A percentile compares a stretch with the other conserved stretches of the same genome.
Evolutionary conservation across 352 stramenopile genomes (phyloP).

Genomic region (Pythium guiyangense): DNA sequence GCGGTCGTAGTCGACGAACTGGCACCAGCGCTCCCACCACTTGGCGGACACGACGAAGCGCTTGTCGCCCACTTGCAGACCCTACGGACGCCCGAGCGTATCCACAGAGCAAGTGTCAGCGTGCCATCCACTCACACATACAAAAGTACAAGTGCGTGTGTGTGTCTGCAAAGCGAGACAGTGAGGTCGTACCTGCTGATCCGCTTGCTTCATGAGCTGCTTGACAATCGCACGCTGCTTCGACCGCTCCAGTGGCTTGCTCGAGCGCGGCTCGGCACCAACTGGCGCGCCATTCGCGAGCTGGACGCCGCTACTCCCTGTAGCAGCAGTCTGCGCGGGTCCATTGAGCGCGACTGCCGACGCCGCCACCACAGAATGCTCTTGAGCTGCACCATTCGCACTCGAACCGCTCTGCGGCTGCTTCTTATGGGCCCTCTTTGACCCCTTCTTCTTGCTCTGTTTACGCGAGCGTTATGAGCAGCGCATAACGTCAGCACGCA

Average conservation of each 20-base stretch:
- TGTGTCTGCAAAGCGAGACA: too few species aligned
- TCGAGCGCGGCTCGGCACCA: constrained; percentile 13
- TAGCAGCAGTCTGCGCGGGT: neutral
- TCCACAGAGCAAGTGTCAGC: neutral
- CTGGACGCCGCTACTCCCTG: neutral
- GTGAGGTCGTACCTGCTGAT: constrained; percentile 25
- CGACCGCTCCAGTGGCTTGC: constrained; percentile 21
- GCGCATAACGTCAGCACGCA: neutral
- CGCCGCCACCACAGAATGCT: neutral
- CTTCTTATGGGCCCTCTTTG: constrained; percentile 53
- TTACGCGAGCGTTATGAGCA: neutral
- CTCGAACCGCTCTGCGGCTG: constrained; percentile 25
- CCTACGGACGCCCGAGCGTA: constrained; percentile 13
- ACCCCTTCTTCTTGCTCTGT: constrained; percentile 38
- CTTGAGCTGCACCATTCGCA: neutral
- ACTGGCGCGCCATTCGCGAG: constrained; percentile 4
- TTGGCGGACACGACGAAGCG: constrained; percentile 74
- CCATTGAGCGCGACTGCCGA: constrained; percentile 1
- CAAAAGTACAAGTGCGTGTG: too few species aligned
- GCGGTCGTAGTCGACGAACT: constrained; percentile 60
- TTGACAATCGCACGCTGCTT: constrained; percentile 56
- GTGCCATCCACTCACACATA: neutral
- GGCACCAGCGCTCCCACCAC: constrained; percentile 80
- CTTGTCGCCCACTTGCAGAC: constrained; percentile 72
- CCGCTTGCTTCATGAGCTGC: constrained; percentile 54